Evolutionary conservation across 768 basidiomycete species (phyloP).

Genomic region (Agaricus blazei): DNA sequence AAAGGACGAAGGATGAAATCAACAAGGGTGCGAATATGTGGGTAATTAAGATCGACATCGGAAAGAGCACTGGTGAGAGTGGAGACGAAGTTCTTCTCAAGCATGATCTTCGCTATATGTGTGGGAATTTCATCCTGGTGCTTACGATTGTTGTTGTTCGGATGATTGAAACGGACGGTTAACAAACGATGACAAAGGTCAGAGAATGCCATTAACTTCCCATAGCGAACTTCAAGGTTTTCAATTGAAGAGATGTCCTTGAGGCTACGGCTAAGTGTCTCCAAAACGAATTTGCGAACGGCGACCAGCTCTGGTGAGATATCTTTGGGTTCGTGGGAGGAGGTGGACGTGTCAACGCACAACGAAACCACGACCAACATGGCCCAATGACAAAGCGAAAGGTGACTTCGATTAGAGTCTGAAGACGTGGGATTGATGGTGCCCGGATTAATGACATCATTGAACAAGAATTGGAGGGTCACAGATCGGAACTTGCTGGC

Average conservation of each 20-base stretch:
- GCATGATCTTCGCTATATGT: constrained; percentile 95
- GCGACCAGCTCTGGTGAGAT: constrained; percentile 71
- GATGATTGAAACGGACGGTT: constrained; percentile 64
- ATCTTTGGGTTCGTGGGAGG: constrained; percentile 64
- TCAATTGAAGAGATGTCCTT: constrained; percentile 68
- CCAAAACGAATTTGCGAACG: constrained; percentile 91
- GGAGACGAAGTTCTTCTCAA: constrained; percentile 95
- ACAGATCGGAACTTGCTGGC: constrained; percentile 53
- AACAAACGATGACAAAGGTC: constrained; percentile 88
- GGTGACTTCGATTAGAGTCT: constrained; percentile 47
- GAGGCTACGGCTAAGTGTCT: constrained; percentile 80
- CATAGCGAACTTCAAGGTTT: constrained; percentile 72
- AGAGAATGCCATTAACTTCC: constrained; percentile 78
- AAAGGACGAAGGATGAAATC: constrained; percentile 84
- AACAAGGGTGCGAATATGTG: constrained; percentile 82
- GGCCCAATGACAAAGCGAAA: constrained; percentile 75
- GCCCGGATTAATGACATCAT: constrained; percentile 76
- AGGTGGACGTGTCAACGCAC: constrained; percentile 77
- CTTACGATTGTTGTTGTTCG: constrained; percentile 38
- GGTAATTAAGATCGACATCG: constrained; percentile 95
- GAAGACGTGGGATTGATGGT: constrained; percentile 62
- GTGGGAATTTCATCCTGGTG: constrained; percentile 73
- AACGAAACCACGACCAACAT: constrained; percentile 89
- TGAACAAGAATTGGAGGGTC: constrained; percentile 76
- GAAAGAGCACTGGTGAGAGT: constrained; percentile 83